Evolutionary conservation across 352 stramenopile species (phyloP).

Genomic region (Phytophthora aleatoria): DNA sequence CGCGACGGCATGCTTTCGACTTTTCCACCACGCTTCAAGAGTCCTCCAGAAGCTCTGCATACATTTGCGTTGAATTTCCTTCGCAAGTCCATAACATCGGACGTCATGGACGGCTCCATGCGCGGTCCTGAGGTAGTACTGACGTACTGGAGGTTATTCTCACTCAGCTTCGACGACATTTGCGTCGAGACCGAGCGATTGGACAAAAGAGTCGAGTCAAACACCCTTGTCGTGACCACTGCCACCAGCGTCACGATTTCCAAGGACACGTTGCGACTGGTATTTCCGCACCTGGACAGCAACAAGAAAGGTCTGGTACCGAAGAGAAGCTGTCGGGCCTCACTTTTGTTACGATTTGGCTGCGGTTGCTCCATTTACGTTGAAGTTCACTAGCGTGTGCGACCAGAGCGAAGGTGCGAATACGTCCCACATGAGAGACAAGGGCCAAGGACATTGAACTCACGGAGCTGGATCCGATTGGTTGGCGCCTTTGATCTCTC

Average conservation of each 20-base stretch:
- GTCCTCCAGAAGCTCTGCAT: background rate
- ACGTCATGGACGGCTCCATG: background rate
- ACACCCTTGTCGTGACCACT: conserved; percentile 2
- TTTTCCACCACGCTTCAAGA: background rate
- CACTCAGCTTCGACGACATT: conserved; percentile 1
- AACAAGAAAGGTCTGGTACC: background rate
- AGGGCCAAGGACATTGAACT: no score
- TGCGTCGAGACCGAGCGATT: background rate
- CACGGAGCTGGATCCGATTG: no score
- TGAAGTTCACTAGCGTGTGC: no score
- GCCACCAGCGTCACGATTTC: conserved; percentile 7
- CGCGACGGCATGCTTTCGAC: background rate
- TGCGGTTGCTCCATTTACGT: no score
- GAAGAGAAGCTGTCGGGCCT: background rate
- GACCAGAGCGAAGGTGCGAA: no score
- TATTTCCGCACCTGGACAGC: conserved; percentile 1
- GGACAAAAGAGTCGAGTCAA: background rate
- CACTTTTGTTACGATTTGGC: background rate
- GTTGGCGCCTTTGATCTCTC: no score
- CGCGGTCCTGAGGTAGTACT: background rate
- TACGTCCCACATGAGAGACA: no score
- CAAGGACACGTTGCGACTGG: conserved; percentile 2
- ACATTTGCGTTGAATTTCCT: background rate
- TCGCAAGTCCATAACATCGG: background rate
- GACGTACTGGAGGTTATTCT: background rate